phyloP scores from a whole-genome alignment of 2,329 filamentous ascomycete species.

The Pseudocercospora eumusae region DNA sequence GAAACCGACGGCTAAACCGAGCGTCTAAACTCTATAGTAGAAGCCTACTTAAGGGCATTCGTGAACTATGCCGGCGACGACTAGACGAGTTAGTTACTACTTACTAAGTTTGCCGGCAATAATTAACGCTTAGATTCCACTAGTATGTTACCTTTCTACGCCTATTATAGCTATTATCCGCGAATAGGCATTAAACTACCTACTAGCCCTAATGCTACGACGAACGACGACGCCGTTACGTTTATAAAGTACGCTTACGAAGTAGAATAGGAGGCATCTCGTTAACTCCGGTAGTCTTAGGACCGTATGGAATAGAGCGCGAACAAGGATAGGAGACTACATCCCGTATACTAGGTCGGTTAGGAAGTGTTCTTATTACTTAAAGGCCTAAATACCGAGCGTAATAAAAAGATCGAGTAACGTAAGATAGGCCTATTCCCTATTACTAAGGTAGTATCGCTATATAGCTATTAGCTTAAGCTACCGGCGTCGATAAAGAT shows the following conservation, averaged over 20 bases:
- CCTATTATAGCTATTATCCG: background rate
- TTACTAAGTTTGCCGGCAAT: background rate
- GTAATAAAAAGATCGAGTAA: background rate
- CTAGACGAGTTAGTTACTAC: background rate
- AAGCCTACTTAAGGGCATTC: background rate
- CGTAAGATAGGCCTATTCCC: background rate
- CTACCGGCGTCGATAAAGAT: background rate
- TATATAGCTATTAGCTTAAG: background rate
- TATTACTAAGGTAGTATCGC: background rate
- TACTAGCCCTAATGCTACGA: no score
- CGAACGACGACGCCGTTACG: background rate
- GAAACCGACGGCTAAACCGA: background rate
- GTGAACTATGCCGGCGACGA: background rate
- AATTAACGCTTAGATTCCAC: background rate
- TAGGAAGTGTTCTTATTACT: background rate
- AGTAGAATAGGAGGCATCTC: background rate
- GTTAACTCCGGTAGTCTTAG: background rate
- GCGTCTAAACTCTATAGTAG: background rate
- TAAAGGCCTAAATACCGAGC: background rate
- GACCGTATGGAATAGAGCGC: background rate
- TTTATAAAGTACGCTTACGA: background rate
- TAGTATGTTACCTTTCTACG: conserved; percentile 1
- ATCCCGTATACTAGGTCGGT: background rate
- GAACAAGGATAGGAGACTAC: background rate
- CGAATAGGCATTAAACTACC: background rate